Evolutionary conservation across 495 filamentous ascomycete species (phyloP).

Genomic region (Acidiella bohemica): DNA sequence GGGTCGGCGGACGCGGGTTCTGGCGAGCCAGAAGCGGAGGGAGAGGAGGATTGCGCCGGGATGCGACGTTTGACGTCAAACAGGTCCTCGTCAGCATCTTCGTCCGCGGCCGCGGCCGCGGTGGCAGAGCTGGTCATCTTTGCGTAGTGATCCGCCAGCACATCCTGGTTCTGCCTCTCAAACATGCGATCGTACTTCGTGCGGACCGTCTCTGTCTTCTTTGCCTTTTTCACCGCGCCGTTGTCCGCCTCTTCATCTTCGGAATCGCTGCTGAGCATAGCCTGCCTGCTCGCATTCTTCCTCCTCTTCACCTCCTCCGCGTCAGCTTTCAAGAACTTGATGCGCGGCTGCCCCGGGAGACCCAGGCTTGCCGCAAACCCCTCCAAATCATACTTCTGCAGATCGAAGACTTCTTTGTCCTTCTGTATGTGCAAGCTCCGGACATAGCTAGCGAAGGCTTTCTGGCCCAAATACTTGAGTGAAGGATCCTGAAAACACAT

Average conservation of each 20-base stretch:
- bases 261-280: slow-evolving; percentile 33
- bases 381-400: slow-evolving; percentile 68
- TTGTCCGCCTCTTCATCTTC: slow-evolving; percentile 33
- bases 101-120: slow-evolving; percentile 20
- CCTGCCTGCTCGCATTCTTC: slow-evolving; percentile 56
- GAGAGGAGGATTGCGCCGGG: slow-evolving; percentile 30
- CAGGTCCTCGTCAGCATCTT: slow-evolving; percentile 58
- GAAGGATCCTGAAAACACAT: slow-evolving; percentile 93
- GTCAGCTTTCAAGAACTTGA: slow-evolving; percentile 81
- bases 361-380: slow-evolving; percentile 74
- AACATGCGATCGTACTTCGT: slow-evolving; percentile 98
- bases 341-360: slow-evolving; percentile 76
- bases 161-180: slow-evolving; percentile 82
- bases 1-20: slow-evolving; percentile 5
- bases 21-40: slow-evolving; percentile 19
- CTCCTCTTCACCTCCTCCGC: slow-evolving; percentile 59
- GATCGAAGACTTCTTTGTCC: slow-evolving; percentile 81
- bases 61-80: slow-evolving; percentile 76
- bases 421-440: slow-evolving; percentile 74
- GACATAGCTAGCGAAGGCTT: slow-evolving; percentile 83
- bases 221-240: slow-evolving; percentile 40
- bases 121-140: slow-evolving; percentile 61
- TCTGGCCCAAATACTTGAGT: slow-evolving; percentile 89
- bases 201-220: slow-evolving; percentile 50
- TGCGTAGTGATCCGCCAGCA: slow-evolving; percentile 83